These are phyloP conservation scores for Calocybe gambosa DNA, from an alignment of 1,284 basidiomycete genomes.

Conservation along the genomic window DNA sequence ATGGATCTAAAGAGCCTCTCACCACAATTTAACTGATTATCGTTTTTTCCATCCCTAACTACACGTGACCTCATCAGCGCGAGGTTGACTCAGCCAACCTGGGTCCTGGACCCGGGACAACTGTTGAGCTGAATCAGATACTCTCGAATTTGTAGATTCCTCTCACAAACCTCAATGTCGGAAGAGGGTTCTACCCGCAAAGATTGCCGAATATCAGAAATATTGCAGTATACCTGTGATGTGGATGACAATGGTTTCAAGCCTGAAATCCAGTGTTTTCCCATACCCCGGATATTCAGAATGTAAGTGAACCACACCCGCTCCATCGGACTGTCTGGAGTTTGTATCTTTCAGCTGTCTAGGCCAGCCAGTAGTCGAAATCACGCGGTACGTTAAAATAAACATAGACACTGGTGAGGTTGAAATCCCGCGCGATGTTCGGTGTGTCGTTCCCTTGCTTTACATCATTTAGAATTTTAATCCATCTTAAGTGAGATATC, in stretches of 20 bases:
- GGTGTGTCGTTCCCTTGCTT: slow-evolving; percentile 5
- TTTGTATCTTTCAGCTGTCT: slow-evolving; percentile 44
- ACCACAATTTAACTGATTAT: slow-evolving; percentile 20
- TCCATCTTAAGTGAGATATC: slow-evolving; percentile 28
- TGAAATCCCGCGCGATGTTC: slow-evolving; percentile 37
- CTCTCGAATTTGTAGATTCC: neutral
- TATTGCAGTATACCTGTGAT: slow-evolving; percentile 64
- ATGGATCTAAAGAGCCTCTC: slow-evolving; percentile 25
- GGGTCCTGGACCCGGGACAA: neutral
- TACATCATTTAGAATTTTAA: neutral
- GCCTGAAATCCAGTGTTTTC: slow-evolving; percentile 52
- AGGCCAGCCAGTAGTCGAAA: slow-evolving; percentile 58
- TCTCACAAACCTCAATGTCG: neutral
- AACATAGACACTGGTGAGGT: slow-evolving; percentile 60
- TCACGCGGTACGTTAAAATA: slow-evolving; percentile 55
- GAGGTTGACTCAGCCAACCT: neutral
- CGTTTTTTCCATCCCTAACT: slow-evolving; percentile 26
- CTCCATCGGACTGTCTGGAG: neutral
- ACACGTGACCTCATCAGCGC: slow-evolving; percentile 24
- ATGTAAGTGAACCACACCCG: slow-evolving; percentile 43
- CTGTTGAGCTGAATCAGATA: neutral
- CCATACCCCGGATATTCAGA: slow-evolving; percentile 64
- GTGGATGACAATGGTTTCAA: slow-evolving; percentile 25
- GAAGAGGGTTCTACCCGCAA: neutral
- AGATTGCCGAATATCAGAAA: slow-evolving; percentile 57